Conservation (phyloP, 257 asterid species). For the Pogostemon cablin region DNA sequence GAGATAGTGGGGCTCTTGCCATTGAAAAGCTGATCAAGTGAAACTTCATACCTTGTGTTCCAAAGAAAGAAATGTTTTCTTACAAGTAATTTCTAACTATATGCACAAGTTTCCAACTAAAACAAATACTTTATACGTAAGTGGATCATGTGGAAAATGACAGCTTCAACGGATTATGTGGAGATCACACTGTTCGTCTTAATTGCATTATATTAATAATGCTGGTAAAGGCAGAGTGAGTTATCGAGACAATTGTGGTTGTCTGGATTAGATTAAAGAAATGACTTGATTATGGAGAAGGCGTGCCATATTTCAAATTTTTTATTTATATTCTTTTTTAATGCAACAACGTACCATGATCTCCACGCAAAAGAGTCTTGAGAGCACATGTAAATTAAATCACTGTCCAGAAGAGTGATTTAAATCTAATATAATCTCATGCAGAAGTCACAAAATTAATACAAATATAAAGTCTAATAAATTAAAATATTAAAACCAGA, state of each 20-base stretch:
- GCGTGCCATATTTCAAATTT: not conserved
- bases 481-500: not conserved
- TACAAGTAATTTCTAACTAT: slow-evolving; percentile 13
- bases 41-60: not conserved
- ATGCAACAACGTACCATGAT: slow-evolving; percentile 32
- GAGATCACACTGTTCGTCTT: not conserved
- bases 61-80: not conserved
- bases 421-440: not conserved
- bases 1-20: slow-evolving; percentile 14
- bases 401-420: not conserved
- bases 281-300: slow-evolving; percentile 7
- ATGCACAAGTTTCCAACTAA: slow-evolving; percentile 3
- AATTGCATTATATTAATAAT: not conserved
- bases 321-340: not conserved
- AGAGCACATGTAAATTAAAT: slow-evolving; percentile 6
- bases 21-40: not conserved
- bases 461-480: no score
- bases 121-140: not conserved
- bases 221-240: no score
- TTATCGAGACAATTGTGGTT: not conserved
- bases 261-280: slow-evolving; percentile 19
- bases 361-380: slow-evolving; percentile 24
- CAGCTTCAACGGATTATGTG: not conserved
- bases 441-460: not conserved
- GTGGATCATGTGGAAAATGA: not conserved